Evolutionary conservation across 352 stramenopile genomes (phyloP), one percentile per base, ranked within the genome.

Genomic region (Pythium scleroteichum): DNA sequence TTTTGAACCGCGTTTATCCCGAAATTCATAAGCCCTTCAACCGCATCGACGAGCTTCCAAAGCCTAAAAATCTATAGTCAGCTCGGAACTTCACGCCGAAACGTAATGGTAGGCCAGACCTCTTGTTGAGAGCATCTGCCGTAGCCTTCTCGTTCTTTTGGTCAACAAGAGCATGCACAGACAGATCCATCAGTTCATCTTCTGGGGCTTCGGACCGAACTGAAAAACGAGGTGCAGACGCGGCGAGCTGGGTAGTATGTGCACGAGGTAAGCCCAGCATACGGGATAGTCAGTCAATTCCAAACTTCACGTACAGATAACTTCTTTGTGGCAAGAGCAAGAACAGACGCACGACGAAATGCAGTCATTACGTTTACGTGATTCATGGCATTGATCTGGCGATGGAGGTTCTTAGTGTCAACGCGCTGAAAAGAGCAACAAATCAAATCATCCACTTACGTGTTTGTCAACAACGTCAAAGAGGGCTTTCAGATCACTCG

Each of bases 1-100:
- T 62, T 74, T 66, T 82, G 72, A 35, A 91, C 71, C 0, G 68
- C 69, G n/a, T 62, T 53, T 55, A 85, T 78, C 24, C 76, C 75
- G 62, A 92, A 92, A 48, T 87, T 88, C 35, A 88, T 71, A 14
- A 90, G 56, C 6, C 74, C 81, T 60, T 92, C 82, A 8, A 78
- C 71, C 23, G 76, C 66, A 59, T 88, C 67, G 29, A 92, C 74
- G 23, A 92, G 57, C 56, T 86, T 83, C 79, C 78, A 91, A 48
- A 90, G 78, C 24, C 79, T 89, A 49, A 1, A n/a, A 35, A 35
- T 10, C n/a, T n/a, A 35, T 35, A 35, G 10, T 35, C 10, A 35
- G 29, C 29, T 35, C 10, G 5, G 10, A 35, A 10, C 10, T 5
- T 35, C 10, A 10, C 10, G 29, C 5, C 29, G 10, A 35, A 35